Evolutionary conservation across 768 basidiomycete species (phyloP), one percentile per base, ranked within the genome.

Genomic region (Coprinopsis marcescibilis): DNA sequence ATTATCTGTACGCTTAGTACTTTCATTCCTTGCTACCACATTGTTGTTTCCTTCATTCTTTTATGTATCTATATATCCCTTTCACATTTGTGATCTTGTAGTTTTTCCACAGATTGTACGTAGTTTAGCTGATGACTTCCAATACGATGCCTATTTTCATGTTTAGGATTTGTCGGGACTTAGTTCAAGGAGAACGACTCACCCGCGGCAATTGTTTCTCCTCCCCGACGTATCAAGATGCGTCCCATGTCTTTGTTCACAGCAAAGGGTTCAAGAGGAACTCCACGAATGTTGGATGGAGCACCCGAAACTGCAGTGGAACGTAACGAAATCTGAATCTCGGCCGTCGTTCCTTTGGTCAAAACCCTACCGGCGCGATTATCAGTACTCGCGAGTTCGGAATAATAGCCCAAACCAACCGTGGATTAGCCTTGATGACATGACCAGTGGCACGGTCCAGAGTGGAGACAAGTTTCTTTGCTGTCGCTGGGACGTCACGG

Each of bases 211-310:
- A 99, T 87, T 0, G 96, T 97, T 68, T 97, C 94, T 0, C 96
- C 96, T 24, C 81, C 83, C 45, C 95, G 70, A 35, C 96, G 72
- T 48, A 99, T 71, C 52, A 99, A 60, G 42, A 99, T 77, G 38
- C 96, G 70, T 0, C 96, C 96, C 96, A 98, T 96, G 46, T 94
- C 89, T 65, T 98, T 99, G 67, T 94, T 98, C 5, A 68, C 67
- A 1, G 80, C 65, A 55, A 96, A 95, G 1, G 88, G 76, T 60
- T 98, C 96, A 13, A 98, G 59, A 11, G 96, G 89, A 20, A 97
- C 85, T 2, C 82, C 75, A 6, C 80, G 71, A 13, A 70, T 66
- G 26, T 64, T 59, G 0, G 65, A 55, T 3, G 71, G 52, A 7
- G 73, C 61, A 8, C 78, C 77, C 4, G 76, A 74, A 5, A 76